Evolutionary conservation across 2,329 filamentous ascomycete genomes (phyloP), one percentile per base, ranked within the genome.

Genomic region (Sphaerulina vaccinii): DNA sequence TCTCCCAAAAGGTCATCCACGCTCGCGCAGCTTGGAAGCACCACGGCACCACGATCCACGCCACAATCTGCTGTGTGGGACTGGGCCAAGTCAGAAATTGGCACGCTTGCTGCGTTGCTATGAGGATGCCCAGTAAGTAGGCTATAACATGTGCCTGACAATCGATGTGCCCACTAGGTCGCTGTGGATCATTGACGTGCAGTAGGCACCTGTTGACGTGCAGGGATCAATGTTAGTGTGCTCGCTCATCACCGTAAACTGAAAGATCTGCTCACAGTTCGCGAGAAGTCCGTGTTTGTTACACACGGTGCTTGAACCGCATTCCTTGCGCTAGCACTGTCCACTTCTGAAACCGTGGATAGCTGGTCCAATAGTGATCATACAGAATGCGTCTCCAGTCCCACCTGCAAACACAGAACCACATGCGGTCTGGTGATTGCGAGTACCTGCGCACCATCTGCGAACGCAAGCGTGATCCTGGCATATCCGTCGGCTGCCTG

Each of bases 61-160:
- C 65, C 65, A 68, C 63, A 55, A 49, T 49, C 57, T 63, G 48
- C 57, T 52, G 60, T 62, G 64, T 65, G 61, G 58, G 63, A 64
- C 63, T 59, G 53, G 37, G 44, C 52, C 57, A 60, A 48, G 53
- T 56, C 52, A 40, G 45, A 57, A 48, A 54, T 51, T 60, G 56
- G 60, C 55, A 61, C 59, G 47, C 44, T 55, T 55, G 37, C 51
- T 49, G 49, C 51, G 37, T 32, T 54, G 54, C 50, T 42, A 22
- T 39, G 22, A 45, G 32, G 47, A 42, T 33, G 33, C 49, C 22
- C 45, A 33, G 36, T 32, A 37, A 49, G 35, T 43, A 51, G 21
- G 24, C 19, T 47, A 42, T 49, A 42, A 44, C 54, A 57, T 54
- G 56, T 57, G 58, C 56, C 56, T 55, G 58, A 47, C 51, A 46